Evolutionary conservation across 2,329 filamentous ascomycete species (phyloP), one percentile per base, ranked within the genome.

Genomic region (Penicillium sp.): DNA sequence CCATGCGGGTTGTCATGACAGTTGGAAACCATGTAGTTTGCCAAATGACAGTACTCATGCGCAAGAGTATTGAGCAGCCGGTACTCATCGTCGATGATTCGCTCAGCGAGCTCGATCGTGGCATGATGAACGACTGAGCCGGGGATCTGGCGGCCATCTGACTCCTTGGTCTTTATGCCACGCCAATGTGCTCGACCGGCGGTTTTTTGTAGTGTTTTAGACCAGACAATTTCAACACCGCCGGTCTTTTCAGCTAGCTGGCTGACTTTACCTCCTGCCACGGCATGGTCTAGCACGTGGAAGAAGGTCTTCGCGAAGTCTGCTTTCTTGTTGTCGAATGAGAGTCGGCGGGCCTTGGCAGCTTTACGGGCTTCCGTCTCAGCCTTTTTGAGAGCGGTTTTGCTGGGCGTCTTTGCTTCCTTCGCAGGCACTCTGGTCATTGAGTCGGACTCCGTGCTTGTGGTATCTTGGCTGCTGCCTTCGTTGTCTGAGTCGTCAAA

Each of bases 41-140:
- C 88, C 1, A 98, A 79, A 70, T 99, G 95, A 73, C 95, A 98
- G 78, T 95, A 98, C 68, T 99, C 95, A 72, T 99, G 95, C 0
- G 93, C 91, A n/a, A 98, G 77, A 0, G 95, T 92, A 73, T 97
- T 97, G 61, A 95, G 82, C 1, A 98, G 82, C 3, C 91, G 86
- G 56, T 89, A 75, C 63, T 90, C 85, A 67, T 88, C 84, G 70
- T 91, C 86, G 60, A 98, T 92, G 47, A 97, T 88, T 72, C 96
- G 96, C 53, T 90, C 86, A 0, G 93, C 91, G 2, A 98, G 84
- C 71, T 98, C 93, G 68, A 98, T 96, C 16, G 82, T 86, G 10
- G 91, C 91, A 66, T 84, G 76, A 71, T 93, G 86, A 3, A 21
- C 6, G 0, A 24, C 2, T n/a, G 27, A 14, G n/a, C 39, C 19